Evolutionary conservation across 176 grass and related monocot genomes (phyloP).

Genomic region (Phragmites australis): DNA sequence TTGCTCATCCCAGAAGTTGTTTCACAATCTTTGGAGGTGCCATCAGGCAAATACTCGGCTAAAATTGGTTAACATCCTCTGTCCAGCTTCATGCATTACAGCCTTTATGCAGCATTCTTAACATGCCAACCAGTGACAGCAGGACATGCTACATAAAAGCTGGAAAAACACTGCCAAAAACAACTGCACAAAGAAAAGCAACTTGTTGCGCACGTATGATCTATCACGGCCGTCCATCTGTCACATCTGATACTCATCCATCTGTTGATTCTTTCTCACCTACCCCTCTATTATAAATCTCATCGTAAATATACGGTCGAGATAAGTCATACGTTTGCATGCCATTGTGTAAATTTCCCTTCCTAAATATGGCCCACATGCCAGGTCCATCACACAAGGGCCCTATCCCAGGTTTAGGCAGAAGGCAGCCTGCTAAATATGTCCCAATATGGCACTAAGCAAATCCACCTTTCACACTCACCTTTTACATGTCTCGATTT

Average conservation of each 20-base stretch:
- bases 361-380: slow-evolving; percentile 8
- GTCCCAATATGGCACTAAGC: background rate
- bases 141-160: background rate
- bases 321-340: too few relatives aligned
- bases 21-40: background rate
- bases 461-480: background rate
- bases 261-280: too few relatives aligned
- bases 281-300: too few relatives aligned
- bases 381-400: background rate
- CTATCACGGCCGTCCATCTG: too few relatives aligned
- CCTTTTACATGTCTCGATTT: background rate
- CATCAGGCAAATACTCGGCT: background rate
- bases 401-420: background rate
- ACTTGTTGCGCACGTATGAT: too few relatives aligned
- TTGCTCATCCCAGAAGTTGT: background rate
- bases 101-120: background rate
- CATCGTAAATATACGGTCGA: too few relatives aligned
- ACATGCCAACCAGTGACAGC: background rate
- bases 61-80: background rate
- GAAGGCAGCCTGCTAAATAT: background rate
- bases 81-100: background rate
- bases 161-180: background rate
- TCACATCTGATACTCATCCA: too few relatives aligned
- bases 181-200: background rate
- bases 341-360: too few relatives aligned